phyloP scores from a whole-genome alignment of 441 rosid genomes.

The Adansonia grandidieri region DNA sequence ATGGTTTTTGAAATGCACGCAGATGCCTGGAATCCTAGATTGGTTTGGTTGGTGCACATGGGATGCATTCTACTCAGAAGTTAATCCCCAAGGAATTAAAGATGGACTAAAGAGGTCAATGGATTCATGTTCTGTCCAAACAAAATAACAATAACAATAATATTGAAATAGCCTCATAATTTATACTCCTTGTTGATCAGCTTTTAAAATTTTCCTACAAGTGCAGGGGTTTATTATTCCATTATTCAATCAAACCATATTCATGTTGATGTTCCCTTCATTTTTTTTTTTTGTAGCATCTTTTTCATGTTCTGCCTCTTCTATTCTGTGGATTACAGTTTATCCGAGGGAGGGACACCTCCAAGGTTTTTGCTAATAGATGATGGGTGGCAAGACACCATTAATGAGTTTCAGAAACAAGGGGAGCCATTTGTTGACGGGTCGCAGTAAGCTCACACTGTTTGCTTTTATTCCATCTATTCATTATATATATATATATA shows the following conservation, averaged over 20 bases:
- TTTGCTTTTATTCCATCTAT: not conserved
- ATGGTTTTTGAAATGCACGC: conserved; percentile 35
- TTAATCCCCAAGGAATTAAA: conserved; percentile 49
- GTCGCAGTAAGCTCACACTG: conserved; percentile 43
- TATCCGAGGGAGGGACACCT: conserved; percentile 61
- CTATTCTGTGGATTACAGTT: conserved; percentile 33
- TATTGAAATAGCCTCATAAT: not conserved
- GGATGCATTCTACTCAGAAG: conserved; percentile 53
- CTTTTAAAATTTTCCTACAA: not conserved
- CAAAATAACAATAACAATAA: not conserved
- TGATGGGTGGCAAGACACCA: conserved; percentile 57
- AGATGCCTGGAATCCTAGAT: conserved; percentile 50
- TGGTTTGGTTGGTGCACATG: conserved; percentile 60
- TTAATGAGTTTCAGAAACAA: conserved; percentile 52
- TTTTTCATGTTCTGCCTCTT: conserved; percentile 13
- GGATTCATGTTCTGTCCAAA: not conserved
- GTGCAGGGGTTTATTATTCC: not conserved
- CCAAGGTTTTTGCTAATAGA: conserved; percentile 53
- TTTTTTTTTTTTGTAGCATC: not conserved
- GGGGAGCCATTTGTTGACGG: conserved; percentile 57
- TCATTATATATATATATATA: conserved; percentile 17
- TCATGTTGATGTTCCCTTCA: not conserved
- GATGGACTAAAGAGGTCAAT: conserved; percentile 45
- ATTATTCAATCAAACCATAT: not conserved
- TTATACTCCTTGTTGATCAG: not conserved